These are phyloP conservation scores for Mortierella sp. DNA, from an alignment of 371 early-diverging fungal species.

Conservation along the genomic window DNA sequence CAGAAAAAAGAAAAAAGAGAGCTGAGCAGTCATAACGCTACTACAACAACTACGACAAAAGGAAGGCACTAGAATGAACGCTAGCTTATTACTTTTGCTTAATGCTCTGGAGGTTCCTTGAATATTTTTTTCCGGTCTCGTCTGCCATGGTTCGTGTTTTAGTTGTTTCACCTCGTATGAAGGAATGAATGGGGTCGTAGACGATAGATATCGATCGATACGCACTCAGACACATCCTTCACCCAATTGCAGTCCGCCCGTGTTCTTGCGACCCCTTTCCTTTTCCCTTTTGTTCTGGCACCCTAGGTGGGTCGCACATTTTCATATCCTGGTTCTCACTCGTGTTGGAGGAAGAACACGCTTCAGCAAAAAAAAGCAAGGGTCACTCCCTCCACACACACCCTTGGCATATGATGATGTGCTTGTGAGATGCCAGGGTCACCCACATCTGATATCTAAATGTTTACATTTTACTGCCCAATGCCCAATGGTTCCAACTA, in stretches of 20 bases:
- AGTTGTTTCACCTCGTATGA: neutral
- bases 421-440: neutral
- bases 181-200: neutral
- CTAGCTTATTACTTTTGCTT: neutral
- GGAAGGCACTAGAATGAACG: neutral
- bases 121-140: neutral
- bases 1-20: neutral
- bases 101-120: neutral
- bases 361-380: neutral
- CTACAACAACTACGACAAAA: neutral
- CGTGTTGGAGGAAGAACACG: neutral
- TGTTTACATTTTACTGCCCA: neutral
- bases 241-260: neutral
- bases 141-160: slow-evolving; percentile 12
- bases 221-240: neutral
- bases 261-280: neutral
- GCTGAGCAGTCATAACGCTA: neutral
- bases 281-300: neutral
- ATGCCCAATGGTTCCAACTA: slow-evolving; percentile 11
- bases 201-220: too few relatives aligned
- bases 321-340: neutral
- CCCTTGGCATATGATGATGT: neutral
- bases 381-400: neutral
- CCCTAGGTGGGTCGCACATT: neutral
- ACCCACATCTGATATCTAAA: neutral